Evolutionary conservation across 2,329 filamentous ascomycete species (phyloP).

Genomic region (Davidsoniella neocaledoniae): DNA sequence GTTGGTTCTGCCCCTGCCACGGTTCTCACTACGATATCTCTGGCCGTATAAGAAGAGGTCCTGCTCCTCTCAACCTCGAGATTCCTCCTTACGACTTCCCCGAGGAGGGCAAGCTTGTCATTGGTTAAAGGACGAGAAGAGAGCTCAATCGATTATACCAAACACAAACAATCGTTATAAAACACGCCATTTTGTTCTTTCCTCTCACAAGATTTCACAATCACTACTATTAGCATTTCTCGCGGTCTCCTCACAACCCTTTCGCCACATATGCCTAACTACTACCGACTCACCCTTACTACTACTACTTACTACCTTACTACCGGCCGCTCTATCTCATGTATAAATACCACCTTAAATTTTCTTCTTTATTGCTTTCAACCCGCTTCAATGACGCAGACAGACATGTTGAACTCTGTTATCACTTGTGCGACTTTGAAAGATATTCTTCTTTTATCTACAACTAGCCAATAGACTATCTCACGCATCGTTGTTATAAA

Average conservation of each 20-base stretch:
- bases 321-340: not conserved
- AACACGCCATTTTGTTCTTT: slow-evolving; percentile 9
- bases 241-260: not conserved
- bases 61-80: slow-evolving; percentile 93
- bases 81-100: slow-evolving; percentile 86
- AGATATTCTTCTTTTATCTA: not conserved
- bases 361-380: slow-evolving; percentile 1
- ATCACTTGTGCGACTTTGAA: slow-evolving; percentile 5
- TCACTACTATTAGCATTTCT: slow-evolving; percentile 2
- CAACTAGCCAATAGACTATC: slow-evolving; percentile 8
- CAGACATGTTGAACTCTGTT: slow-evolving; percentile 5
- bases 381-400: slow-evolving; percentile 6
- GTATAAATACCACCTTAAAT: slow-evolving; percentile 7
- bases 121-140: slow-evolving; percentile 52
- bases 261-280: not conserved
- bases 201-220: slow-evolving; percentile 4
- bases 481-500: slow-evolving; percentile 1
- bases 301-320: not conserved
- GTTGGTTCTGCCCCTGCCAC: slow-evolving; percentile 99
- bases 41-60: slow-evolving; percentile 92
- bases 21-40: slow-evolving; percentile 99
- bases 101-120: slow-evolving; percentile 72
- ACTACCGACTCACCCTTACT: not conserved
- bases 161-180: slow-evolving; percentile 11
- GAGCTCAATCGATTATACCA: slow-evolving; percentile 8